Base-by-base conservation (phyloP, 257 asterid genomes). In the Jacaranda copaia region DNA sequence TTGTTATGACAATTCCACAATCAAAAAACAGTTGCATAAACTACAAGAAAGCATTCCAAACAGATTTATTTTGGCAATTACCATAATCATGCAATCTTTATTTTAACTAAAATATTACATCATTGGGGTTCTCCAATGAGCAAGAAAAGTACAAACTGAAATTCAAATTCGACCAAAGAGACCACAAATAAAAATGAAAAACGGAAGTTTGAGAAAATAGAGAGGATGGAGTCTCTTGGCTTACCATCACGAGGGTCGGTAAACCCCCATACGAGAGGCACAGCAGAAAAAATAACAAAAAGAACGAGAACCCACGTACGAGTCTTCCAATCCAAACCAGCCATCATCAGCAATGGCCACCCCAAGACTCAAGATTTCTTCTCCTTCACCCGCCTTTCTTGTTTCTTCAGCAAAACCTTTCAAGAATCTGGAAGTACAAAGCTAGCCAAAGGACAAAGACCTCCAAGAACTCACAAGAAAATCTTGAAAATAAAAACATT, bases 211-310 rank as follows among this genome's bases (percentile, higher is more conserved):
- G 16, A 11, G 35, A 67, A 16, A 9, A 4, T 5, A 55, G 13
- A 55, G 14, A 60, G 18, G 57, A 56, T 4, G 51, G 25, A 11
- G 68, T 51, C 14, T 36, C 57, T 58, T 18, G 55, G 14, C 72
- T 72, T 87, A 92, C 99, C 96, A 79, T 95, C 99, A 74, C 93
- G 92, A 81, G 93, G 88, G 85, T 90, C 97, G 5, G 99, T 95
- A 40, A 77, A 66, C 65, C 96, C 99, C 66, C 77, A 57, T 80
- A 78, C 77, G 52, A 75, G 76, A 74, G 90, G 83, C 55, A 82
- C 72, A 39, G 83, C 80, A 72, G 80, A 68, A 18, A 85, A 74
- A 80, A 80, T 61, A 59, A 84, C 76, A 61, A 84, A 65, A 36
- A 94, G 4, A 25, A 79, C 73, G 60, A 86, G 82, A 85, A 86